Percentiles rank a stretch among this genome's conserved stretches.
Evolutionary conservation across 768 basidiomycete genomes (phyloP).

Genomic region (Crucibulum laeve): DNA sequence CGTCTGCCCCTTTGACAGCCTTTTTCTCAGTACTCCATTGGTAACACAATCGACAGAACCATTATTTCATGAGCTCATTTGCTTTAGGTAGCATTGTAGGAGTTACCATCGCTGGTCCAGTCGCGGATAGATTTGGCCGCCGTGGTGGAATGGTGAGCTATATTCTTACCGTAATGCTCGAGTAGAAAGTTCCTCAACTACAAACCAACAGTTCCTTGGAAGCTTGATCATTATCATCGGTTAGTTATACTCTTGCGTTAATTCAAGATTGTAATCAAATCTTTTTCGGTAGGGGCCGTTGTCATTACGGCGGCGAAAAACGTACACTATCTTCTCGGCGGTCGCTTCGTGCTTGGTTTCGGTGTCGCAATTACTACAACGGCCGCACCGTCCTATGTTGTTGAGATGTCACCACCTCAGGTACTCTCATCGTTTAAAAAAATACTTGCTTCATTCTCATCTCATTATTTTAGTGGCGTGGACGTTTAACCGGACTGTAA

Average conservation of each 20-base stretch:
- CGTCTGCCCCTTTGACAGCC: not conserved
- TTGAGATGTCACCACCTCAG: constrained; percentile 57
- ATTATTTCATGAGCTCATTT: not conserved
- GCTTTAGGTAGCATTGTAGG: constrained; percentile 28
- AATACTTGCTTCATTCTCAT: not conserved
- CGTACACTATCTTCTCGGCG: constrained; percentile 44
- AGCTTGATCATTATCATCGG: constrained; percentile 35
- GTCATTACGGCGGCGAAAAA: constrained; percentile 40
- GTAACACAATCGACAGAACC: constrained; percentile 10
- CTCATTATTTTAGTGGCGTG: constrained; percentile 34
- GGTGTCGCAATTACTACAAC: constrained; percentile 44
- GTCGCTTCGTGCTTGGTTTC: constrained; percentile 49
- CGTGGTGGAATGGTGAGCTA: constrained; percentile 37
- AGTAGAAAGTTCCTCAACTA: not conserved
- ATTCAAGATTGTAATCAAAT: not conserved
- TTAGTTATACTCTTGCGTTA: constrained; percentile 5
- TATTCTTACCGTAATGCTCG: not conserved
- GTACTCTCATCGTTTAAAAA: constrained; percentile 12
- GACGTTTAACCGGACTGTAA: constrained; percentile 45
- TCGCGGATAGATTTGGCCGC: constrained; percentile 37
- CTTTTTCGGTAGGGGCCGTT: constrained; percentile 32
- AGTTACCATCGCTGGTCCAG: constrained; percentile 35
- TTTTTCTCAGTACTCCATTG: constrained; percentile 33
- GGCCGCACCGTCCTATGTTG: constrained; percentile 43
- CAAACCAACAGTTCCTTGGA: constrained; percentile 26